These are phyloP conservation scores for Diutina ranongensis DNA, from an alignment of 1,139 yeast species.

Conservation along the genomic window DNA sequence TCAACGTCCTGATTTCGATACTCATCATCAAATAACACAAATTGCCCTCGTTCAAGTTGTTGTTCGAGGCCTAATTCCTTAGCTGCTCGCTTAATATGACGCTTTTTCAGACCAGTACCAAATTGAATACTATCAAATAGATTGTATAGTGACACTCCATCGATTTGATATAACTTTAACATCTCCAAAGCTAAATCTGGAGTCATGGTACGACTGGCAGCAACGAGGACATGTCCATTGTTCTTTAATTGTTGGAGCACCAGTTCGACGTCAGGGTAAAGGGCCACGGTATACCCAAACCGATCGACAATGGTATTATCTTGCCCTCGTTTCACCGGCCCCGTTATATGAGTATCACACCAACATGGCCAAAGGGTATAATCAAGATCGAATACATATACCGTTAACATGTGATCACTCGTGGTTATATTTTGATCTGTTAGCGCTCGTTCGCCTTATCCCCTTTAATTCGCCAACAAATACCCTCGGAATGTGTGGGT, in stretches of 20 bases:
- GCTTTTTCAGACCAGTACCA: slow-evolving; percentile 56
- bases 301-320: slow-evolving; percentile 26
- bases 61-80: slow-evolving; percentile 22
- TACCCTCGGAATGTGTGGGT: too few species aligned
- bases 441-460: too few species aligned
- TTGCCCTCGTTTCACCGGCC: slow-evolving; percentile 30
- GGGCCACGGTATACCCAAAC: slow-evolving; percentile 34
- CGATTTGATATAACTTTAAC: slow-evolving; percentile 36
- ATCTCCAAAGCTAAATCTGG: slow-evolving; percentile 52
- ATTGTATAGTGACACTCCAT: slow-evolving; percentile 32
- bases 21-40: slow-evolving; percentile 65
- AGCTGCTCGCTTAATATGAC: slow-evolving; percentile 42
- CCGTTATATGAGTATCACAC: slow-evolving; percentile 54
- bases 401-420: background rate
- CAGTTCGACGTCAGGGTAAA: slow-evolving; percentile 50
- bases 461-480: too few species aligned
- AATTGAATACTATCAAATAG: slow-evolving; percentile 47
- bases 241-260: slow-evolving; percentile 35
- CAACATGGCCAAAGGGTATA: slow-evolving; percentile 69
- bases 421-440: too few species aligned
- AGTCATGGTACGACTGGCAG: slow-evolving; percentile 60
- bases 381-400: slow-evolving; percentile 55
- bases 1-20: slow-evolving; percentile 54
- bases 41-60: slow-evolving; percentile 37
- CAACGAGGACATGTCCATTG: slow-evolving; percentile 36